Evolutionary conservation across 192 early-diverging fungal species (phyloP), one percentile per base, ranked within the genome.

Genomic region (Thamnidium elegans): DNA sequence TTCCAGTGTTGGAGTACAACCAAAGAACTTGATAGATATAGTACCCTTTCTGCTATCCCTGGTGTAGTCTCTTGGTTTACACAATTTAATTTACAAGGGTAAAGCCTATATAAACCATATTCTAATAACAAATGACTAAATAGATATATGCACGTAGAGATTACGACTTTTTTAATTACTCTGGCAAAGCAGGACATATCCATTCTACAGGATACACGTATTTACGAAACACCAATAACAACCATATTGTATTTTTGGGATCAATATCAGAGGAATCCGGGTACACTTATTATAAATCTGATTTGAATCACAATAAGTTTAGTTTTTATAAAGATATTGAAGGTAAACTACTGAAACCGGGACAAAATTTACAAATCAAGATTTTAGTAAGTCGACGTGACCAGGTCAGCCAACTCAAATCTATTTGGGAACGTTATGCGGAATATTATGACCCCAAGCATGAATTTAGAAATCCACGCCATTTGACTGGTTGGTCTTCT

Each of bases 1-100:
- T 82, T 71, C 34, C 75, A 82, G 52, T 71, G 75, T 59, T 82
- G 80, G 80, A 79, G 75, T 19, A 51, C 59, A 42, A 58, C 69
- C 4, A 63, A 66, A 46, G 58, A 82, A 71, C 32, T 50, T 21
- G 60, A 45, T 69, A 44, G 50, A 70, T 47, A 60, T 48, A 36
- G 64, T 65, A 50, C 63, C 54, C 30, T 79, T 62, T 36, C 71
- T 58, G 50, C 69, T 55, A 71, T 82, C 58, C 73, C 68, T 45
- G 23, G 50, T 48, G 6, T 67, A 34, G 39, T 82, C 19, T 50
- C 59, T 30, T 36, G 72, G 80, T 15, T 70, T 55, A 67, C 75
- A 58, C 43, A 68, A 55, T 31, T 71, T 50, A 19, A 71, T 53
- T 30, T 72, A 31, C 62, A 78, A 74, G 65, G 75, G 76, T 66